Conservation (phyloP, 164 flowering plant genomes). For the grape (Vitis vinifera) region ASM3070453v1 NC_081807.1:20429001-20429500, state of each 20-base stretch:
- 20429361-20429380: conserved; percentile 96
- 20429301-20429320: conserved; percentile 89
- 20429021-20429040: neutral
- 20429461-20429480: neutral
- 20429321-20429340: conserved; percentile 93
- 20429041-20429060: conserved; percentile 10
- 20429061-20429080: conserved; percentile 73
- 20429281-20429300: conserved; percentile 88
- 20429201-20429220: neutral
- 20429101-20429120: conserved; percentile 61
- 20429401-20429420: conserved; percentile 17
- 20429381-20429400: conserved; percentile 95
- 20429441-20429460: neutral
- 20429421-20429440: neutral
- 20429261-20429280: conserved; percentile 81
- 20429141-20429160: neutral
- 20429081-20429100: conserved; percentile 76
- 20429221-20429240: neutral
- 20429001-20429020: neutral
- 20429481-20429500: neutral
- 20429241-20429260: conserved; percentile 75
- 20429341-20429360: conserved; percentile 90
- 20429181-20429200: neutral
- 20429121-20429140: neutral
- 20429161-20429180: neutral